Evolutionary conservation across 148 eudicot genomes (phyloP).

Genomic region (Fagopyrum esculentum): DNA sequence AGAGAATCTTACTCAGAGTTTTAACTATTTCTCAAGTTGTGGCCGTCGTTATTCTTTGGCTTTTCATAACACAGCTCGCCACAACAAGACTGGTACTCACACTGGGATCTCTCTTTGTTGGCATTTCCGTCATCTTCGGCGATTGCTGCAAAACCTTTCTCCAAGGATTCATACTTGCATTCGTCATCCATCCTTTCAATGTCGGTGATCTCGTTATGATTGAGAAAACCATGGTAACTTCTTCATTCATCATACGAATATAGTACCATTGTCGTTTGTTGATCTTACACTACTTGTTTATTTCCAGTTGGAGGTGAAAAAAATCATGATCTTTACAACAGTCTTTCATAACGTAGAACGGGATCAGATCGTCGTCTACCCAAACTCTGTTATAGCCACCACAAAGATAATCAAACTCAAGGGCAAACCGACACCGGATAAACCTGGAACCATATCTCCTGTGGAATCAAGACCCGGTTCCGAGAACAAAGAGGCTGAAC

Average conservation of each 20-base stretch:
- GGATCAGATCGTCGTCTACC: not conserved
- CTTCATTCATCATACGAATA: not conserved
- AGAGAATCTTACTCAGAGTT: not conserved
- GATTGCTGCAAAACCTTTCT: not conserved
- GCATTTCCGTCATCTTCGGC: not conserved
- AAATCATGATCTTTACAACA: not conserved
- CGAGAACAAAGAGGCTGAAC: too few relatives aligned
- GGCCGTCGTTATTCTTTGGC: not conserved
- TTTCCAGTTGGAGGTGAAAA: not conserved
- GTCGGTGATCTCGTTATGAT: not conserved
- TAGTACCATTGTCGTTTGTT: not conserved
- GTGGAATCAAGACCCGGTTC: too few relatives aligned
- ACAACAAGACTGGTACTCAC: not conserved
- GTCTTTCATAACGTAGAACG: not conserved
- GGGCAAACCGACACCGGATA: too few relatives aligned
- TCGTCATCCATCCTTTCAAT: not conserved
- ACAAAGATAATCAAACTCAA: not conserved
- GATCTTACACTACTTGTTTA: not conserved
- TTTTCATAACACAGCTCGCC: not conserved
- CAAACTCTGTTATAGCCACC: not conserved
- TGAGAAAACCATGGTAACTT: not conserved
- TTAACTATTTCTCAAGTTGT: not conserved
- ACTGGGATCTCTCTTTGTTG: conserved; percentile 2
- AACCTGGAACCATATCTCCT: too few relatives aligned
- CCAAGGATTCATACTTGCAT: not conserved